Evolutionary conservation across 1,284 basidiomycete genomes (phyloP).

Genomic region (Cystobasidium pallidum): DNA sequence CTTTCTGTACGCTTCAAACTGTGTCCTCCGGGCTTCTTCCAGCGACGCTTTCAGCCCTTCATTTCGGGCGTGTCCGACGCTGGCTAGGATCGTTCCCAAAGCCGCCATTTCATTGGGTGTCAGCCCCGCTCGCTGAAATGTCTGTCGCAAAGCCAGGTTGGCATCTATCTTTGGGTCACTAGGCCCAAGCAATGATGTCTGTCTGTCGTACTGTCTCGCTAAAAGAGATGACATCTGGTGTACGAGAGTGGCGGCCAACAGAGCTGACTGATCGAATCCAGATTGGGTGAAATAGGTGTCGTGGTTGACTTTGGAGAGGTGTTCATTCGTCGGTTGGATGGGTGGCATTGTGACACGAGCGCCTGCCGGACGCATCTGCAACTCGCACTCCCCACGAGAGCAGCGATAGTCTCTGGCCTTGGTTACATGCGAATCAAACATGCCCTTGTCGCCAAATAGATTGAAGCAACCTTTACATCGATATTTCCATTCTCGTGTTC

Average conservation of each 20-base stretch:
- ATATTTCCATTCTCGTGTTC: conserved; percentile 34
- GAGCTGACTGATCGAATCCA: conserved; percentile 19
- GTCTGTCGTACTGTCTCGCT: conserved; percentile 41
- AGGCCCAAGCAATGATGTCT: conserved; percentile 30
- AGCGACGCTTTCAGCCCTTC: conserved; percentile 31
- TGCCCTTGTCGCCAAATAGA: conserved; percentile 33
- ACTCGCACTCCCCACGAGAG: conserved; percentile 22
- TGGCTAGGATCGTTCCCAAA: conserved; percentile 34
- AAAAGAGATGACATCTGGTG: conserved; percentile 26
- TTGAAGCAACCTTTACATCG: conserved; percentile 43
- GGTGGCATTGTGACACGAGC: conserved; percentile 11
- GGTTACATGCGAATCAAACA: conserved; percentile 35
- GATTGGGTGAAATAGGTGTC: conserved; percentile 25
- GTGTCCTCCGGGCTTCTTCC: conserved; percentile 27
- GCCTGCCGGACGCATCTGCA: conserved; percentile 31
- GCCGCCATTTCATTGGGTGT: conserved; percentile 28
- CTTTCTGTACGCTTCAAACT: conserved; percentile 31
- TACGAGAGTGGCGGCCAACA: conserved; percentile 33
- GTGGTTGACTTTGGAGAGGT: conserved; percentile 16
- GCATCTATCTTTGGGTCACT: conserved; percentile 36
- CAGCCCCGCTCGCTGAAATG: conserved; percentile 31
- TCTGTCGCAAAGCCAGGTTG: conserved; percentile 26
- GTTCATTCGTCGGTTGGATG: conserved; percentile 13
- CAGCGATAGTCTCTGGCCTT: conserved; percentile 19
- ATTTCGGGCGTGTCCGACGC: conserved; percentile 31